Evolutionary conservation across 441 rosid genomes (phyloP), one percentile per base, ranked within the genome.

Genomic region (Erysimum pusillum): DNA sequence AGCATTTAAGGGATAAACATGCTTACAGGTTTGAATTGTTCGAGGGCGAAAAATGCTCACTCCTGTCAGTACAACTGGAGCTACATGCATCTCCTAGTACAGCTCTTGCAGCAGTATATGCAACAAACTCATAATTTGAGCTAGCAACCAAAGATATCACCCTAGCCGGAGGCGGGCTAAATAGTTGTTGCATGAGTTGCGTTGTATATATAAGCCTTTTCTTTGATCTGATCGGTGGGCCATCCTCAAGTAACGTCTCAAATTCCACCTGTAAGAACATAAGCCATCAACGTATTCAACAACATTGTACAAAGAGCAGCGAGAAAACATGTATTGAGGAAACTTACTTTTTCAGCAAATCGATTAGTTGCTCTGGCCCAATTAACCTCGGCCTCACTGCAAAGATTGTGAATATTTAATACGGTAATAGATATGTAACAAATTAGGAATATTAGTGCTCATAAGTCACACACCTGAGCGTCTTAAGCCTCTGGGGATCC

Each of bases 181-280:
- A 82, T 45, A 93, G 78, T 71, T 86, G 89, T 87, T 96, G 98
- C 86, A 88, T 85, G 62, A 96, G 94, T 71, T 91, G 93, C 35
- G 88, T 85, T n/a, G 96, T 86, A 81, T 83, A 76, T 62, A 92
- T 70, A 75, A 90, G 85, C 78, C 98, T 93, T 87, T 88, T 85
- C 87, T 84, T 96, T 63, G 93, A 80, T 79, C 86, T 85, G 42
- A 71, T 42, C 4, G 84, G 82, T 34, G 66, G 63, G 32, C 73
- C 73, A 77, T 90, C 91, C 66, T 81, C 92, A 66, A 81, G 49
- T 39, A 68, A 60, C 52, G 90, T 69, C 60, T 81, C 89, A 77
- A 81, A 83, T 76, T 83, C 96, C 79, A 87, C 85, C 99, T 93
- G 88, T 45, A 15, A 75, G 20, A 82, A 49, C 71, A 35, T 44